Percentiles rank a stretch among this genome's conserved stretches.
phyloP scores from a whole-genome alignment of 140 eudicot species.

The Ambrosia hybrid region DNA sequence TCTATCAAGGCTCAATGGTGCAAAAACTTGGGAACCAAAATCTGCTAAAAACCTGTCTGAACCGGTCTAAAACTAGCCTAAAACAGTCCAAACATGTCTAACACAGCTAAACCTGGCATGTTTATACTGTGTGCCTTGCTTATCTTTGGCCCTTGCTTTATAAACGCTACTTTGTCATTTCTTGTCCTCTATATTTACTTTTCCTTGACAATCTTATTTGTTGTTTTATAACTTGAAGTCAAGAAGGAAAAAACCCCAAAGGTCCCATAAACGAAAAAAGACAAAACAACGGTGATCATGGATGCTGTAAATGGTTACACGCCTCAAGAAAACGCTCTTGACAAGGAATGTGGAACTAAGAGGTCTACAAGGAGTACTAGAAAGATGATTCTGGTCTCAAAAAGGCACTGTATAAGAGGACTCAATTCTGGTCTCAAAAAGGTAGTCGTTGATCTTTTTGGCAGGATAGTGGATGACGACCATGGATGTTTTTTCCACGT shows the following conservation, averaged over 20 bases:
- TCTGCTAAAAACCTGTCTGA: too few species aligned
- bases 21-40: too few species aligned
- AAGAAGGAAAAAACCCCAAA: neutral
- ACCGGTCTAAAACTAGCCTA: too few species aligned
- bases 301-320: neutral
- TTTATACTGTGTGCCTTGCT: too few species aligned
- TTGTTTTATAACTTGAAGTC: neutral
- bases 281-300: too few species aligned
- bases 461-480: neutral
- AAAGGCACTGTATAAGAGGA: too few species aligned
- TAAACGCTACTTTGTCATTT: neutral
- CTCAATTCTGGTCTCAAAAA: too few species aligned
- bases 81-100: too few species aligned
- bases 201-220: neutral
- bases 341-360: neutral
- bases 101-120: too few species aligned
- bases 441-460: neutral
- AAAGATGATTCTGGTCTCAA: neutral
- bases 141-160: too few species aligned
- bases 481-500: neutral
- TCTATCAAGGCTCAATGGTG: too few species aligned
- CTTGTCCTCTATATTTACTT: neutral
- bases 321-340: neutral
- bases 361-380: neutral
- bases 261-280: neutral